Percentiles rank a stretch among this genome's conserved stretches.
phyloP scores from a whole-genome alignment of 768 basidiomycete species.

The Tricholoma saponaceum region DNA sequence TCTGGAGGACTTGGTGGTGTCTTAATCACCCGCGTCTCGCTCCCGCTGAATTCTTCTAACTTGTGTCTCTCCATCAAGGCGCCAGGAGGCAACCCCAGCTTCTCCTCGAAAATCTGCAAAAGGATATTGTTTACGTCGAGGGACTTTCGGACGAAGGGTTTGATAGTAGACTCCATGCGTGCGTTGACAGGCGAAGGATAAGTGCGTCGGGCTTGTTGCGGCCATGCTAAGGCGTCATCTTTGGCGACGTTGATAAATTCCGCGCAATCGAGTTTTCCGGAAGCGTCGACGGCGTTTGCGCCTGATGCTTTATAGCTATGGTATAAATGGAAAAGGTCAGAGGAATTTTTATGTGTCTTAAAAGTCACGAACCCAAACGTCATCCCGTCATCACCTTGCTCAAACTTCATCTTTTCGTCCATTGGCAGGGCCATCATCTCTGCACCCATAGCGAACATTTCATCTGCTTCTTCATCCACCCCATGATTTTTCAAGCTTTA shows the following conservation, averaged over 20 bases:
- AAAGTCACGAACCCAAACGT: conserved; percentile 31
- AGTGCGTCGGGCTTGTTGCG: conserved; percentile 42
- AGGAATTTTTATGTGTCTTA: not conserved
- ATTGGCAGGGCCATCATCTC: conserved; percentile 50
- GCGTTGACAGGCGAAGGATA: conserved; percentile 49
- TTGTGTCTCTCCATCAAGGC: conserved; percentile 40
- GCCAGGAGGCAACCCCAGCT: conserved; percentile 48
- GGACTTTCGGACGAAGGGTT: conserved; percentile 55
- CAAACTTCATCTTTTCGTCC: conserved; percentile 55
- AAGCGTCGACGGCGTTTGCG: conserved; percentile 57
- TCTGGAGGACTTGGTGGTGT: conserved; percentile 36
- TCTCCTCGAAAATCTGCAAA: conserved; percentile 53
- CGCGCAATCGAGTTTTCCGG: conserved; percentile 49
- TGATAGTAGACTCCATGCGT: conserved; percentile 45
- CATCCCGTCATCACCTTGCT: conserved; percentile 48
- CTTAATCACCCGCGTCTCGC: conserved; percentile 54
- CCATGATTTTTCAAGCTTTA: conserved; percentile 54
- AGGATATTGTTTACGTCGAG: conserved; percentile 50
- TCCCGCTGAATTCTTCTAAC: conserved; percentile 44
- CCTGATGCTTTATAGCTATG: conserved; percentile 60
- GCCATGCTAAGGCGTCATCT: conserved; percentile 65
- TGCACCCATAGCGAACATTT: conserved; percentile 54
- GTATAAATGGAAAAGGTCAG: conserved; percentile 1
- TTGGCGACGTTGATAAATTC: conserved; percentile 69
- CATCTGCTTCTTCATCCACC: conserved; percentile 39